Percentiles rank a stretch among this genome's conserved stretches.
Conservation (phyloP, 1,284 basidiomycete genomes). For the Schizophyllum amplum region DNA sequence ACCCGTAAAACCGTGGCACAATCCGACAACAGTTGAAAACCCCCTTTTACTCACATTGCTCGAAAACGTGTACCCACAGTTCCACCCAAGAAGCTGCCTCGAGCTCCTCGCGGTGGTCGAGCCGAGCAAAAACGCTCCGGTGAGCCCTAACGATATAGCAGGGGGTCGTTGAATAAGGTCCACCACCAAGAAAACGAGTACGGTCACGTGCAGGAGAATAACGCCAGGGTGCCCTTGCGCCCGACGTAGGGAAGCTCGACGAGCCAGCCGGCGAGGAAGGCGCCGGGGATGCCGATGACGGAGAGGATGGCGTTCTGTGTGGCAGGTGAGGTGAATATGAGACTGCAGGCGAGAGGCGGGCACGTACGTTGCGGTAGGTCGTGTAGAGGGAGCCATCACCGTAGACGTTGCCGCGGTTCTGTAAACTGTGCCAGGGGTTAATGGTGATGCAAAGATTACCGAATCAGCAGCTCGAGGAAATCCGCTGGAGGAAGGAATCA, state of each 20-base stretch:
- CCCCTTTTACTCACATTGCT: conserved; percentile 50
- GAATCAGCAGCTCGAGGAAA: too few species aligned
- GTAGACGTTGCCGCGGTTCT: conserved; percentile 52
- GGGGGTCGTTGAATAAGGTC: conserved; percentile 22
- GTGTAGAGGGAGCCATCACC: conserved; percentile 57
- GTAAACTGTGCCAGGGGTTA: conserved; percentile 31
- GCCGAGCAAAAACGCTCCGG: conserved; percentile 64
- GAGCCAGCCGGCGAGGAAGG: conserved; percentile 53
- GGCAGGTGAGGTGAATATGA: background rate
- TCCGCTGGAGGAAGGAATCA: background rate
- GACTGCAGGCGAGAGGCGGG: background rate
- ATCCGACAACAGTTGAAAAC: too few species aligned
- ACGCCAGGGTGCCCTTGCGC: conserved; percentile 52
- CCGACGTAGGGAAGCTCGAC: conserved; percentile 58
- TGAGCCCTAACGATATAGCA: conserved; percentile 38
- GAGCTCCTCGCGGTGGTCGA: conserved; percentile 65
- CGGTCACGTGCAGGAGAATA: conserved; percentile 38
- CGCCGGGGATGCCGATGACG: conserved; percentile 60
- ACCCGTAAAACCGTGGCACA: too few species aligned
- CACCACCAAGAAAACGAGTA: conserved; percentile 18
- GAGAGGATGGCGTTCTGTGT: conserved; percentile 59
- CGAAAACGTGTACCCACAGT: conserved; percentile 55
- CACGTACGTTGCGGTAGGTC: conserved; percentile 58
- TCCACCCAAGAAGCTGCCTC: conserved; percentile 60
- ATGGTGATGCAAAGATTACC: background rate